Evolutionary conservation across 2,329 filamentous ascomycete species (phyloP).

Genomic region (Huntiella bhutanensis): DNA sequence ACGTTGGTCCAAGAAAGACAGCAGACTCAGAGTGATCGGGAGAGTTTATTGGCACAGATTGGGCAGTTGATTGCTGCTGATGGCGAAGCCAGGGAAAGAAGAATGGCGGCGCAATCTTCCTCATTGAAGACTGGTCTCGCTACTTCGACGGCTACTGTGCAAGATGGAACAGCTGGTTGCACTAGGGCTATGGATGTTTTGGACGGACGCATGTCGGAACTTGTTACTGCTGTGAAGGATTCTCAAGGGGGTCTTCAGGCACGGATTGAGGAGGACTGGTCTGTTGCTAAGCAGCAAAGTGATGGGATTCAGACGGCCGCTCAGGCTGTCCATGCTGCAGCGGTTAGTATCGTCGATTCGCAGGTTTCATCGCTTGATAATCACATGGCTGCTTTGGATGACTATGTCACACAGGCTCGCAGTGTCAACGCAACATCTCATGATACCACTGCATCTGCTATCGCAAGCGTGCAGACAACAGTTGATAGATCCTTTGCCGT

Average conservation of each 20-base stretch:
- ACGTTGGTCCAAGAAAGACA: conserved; percentile 59
- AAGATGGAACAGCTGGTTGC: conserved; percentile 47
- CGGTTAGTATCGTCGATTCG: conserved; percentile 70
- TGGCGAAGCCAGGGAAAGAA: conserved; percentile 3
- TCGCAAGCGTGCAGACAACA: conserved; percentile 45
- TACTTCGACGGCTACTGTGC: conserved; percentile 44
- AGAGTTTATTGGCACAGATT: conserved; percentile 46
- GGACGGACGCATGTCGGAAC: conserved; percentile 46
- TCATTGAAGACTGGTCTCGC: conserved; percentile 8
- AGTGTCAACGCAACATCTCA: conserved; percentile 66
- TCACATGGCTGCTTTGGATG: conserved; percentile 81
- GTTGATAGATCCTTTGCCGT: conserved; percentile 54
- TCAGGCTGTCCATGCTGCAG: conserved; percentile 76
- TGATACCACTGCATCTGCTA: conserved; percentile 43
- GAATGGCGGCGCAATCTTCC: conserved; percentile 6
- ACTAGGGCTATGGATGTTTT: conserved; percentile 54
- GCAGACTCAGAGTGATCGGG: conserved; percentile 43
- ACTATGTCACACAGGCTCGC: conserved; percentile 69
- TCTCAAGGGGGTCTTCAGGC: conserved; percentile 63
- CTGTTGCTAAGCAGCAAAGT: conserved; percentile 61
- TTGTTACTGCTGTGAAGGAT: conserved; percentile 51
- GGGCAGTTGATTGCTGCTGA: conserved; percentile 14
- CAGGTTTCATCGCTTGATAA: conserved; percentile 72
- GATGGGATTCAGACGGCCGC: conserved; percentile 68
- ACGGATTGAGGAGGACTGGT: conserved; percentile 75